Conservation (phyloP, 129 eudicot species). For the Rutidosis leptorrhynchoides region DNA sequence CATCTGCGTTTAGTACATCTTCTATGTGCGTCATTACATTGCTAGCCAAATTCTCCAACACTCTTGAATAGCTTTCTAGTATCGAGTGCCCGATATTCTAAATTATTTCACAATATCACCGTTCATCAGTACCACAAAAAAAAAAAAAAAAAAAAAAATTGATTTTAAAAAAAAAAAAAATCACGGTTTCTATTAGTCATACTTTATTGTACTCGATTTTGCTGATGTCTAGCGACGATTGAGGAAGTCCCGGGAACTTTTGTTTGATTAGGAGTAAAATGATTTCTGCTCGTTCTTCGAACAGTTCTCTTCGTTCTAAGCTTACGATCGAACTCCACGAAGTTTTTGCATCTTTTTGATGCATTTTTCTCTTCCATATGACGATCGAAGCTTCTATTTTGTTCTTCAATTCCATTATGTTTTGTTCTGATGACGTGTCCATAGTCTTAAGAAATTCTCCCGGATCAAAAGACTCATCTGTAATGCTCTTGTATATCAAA, state of each 20-base stretch:
- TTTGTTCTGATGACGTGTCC: conserved; percentile 67
- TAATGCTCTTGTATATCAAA: conserved; percentile 64
- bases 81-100: conserved; percentile 80
- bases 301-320: conserved; percentile 67
- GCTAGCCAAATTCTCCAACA: conserved; percentile 68
- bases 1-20: conserved; percentile 72
- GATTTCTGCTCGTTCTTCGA: conserved; percentile 83
- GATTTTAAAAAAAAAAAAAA: background rate
- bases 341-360: conserved; percentile 56
- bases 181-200: background rate
- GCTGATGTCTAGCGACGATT: conserved; percentile 70
- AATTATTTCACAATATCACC: conserved; percentile 2
- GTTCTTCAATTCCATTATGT: conserved; percentile 70
- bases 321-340: conserved; percentile 67
- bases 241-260: conserved; percentile 69
- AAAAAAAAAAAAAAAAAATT: background rate
- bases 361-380: conserved; percentile 84
- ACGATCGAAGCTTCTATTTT: conserved; percentile 80
- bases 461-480: conserved; percentile 72
- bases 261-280: conserved; percentile 71
- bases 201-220: conserved; percentile 67
- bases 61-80: conserved; percentile 80
- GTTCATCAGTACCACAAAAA: background rate
- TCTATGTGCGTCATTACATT: conserved; percentile 62
- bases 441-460: conserved; percentile 51